These are phyloP conservation scores for Vicia faba DNA, from an alignment of 306 rosid genomes.

Conservation along the genomic window DNA sequence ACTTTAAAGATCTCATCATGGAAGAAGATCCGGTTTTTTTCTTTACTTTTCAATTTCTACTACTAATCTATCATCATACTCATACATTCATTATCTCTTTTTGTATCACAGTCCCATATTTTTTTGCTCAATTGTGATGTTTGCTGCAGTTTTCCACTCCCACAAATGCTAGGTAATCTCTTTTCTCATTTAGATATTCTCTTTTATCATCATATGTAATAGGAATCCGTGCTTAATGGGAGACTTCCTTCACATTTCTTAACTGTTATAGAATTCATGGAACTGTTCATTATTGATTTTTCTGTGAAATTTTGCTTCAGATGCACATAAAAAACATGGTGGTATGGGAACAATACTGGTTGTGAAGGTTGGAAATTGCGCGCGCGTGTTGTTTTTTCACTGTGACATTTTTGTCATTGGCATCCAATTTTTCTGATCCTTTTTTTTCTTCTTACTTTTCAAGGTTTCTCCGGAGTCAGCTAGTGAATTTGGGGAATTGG, in stretches of 20 bases:
- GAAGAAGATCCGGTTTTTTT: constrained; percentile 78
- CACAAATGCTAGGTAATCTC: constrained; percentile 84
- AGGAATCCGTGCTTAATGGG: no score
- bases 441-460: constrained; percentile 7
- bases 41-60: constrained; percentile 35
- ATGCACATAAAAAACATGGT: constrained; percentile 79
- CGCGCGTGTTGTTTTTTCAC: constrained; percentile 4
- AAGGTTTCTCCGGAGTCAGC: constrained; percentile 95
- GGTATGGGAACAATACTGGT: constrained; percentile 96
- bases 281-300: constrained; percentile 26
- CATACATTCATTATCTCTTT: constrained; percentile 37
- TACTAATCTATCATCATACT: constrained; percentile 8
- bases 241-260: constrained; percentile 15
- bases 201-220: no score
- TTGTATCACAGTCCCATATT: constrained; percentile 71
- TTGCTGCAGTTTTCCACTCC: constrained; percentile 90
- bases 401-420: constrained; percentile 28
- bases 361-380: constrained; percentile 60
- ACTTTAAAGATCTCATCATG: constrained; percentile 87
- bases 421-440: constrained; percentile 2
- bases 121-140: constrained; percentile 94
- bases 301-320: constrained; percentile 53
- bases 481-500: constrained; percentile 82
- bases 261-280: constrained; percentile 18
- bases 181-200: constrained; percentile 12